A percentile compares a stretch with the other conserved stretches of the same genome.
Evolutionary conservation across 2,329 filamentous ascomycete genomes (phyloP).

Genomic region (Aspergillus sclerotialis): DNA sequence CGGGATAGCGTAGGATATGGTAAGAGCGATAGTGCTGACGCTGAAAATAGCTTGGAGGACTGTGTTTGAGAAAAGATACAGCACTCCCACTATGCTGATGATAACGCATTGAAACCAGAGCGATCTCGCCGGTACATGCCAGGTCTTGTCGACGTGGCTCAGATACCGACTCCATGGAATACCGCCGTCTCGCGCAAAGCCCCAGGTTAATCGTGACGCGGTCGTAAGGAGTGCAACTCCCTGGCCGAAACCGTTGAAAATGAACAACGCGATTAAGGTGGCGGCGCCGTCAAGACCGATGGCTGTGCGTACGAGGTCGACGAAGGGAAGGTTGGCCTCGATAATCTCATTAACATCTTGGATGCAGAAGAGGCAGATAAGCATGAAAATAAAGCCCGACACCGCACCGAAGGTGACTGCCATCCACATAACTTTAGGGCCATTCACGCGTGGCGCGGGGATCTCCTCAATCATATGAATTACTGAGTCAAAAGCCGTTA

Average conservation of each 20-base stretch:
- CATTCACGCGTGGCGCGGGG: constrained; percentile 45
- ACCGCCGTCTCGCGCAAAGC: constrained; percentile 49
- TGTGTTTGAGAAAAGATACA: constrained; percentile 50
- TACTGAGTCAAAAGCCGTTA: constrained; percentile 53
- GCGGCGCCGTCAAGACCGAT: constrained; percentile 38
- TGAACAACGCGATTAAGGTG: constrained; percentile 48
- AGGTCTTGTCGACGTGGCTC: constrained; percentile 38
- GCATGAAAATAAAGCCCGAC: constrained; percentile 47
- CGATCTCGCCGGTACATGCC: constrained; percentile 48
- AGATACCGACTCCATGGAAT: constrained; percentile 42
- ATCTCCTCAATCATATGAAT: constrained; percentile 56
- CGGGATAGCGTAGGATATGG: constrained; percentile 47
- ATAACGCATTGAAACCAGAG: constrained; percentile 46
- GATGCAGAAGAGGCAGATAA: too few species aligned
- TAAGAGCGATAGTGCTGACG: constrained; percentile 52
- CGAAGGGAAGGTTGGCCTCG: constrained; percentile 41
- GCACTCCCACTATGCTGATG: constrained; percentile 44
- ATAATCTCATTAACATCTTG: constrained; percentile 37
- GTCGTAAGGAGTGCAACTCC: constrained; percentile 47
- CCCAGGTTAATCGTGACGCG: constrained; percentile 48
- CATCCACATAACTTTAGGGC: constrained; percentile 47
- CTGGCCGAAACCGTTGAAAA: constrained; percentile 50
- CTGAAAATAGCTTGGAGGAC: constrained; percentile 49
- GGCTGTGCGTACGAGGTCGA: constrained; percentile 40
- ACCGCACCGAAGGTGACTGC: constrained; percentile 43